Evolutionary conservation across 176 grass and related monocot species (phyloP), one percentile per base, ranked within the genome.

Genomic region (Oryza australiensis): DNA sequence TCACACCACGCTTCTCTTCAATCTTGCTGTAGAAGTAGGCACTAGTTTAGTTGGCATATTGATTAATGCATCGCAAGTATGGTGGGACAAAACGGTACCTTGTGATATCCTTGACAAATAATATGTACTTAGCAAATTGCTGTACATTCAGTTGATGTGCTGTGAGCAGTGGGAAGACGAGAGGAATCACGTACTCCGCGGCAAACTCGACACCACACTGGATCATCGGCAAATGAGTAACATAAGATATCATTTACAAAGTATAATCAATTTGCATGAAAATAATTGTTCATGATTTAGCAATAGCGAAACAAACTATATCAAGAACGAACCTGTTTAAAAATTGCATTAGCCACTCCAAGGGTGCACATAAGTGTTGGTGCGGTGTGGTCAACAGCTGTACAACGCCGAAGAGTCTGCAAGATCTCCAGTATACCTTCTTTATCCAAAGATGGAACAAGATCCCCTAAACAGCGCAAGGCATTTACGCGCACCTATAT

Each of bases 321-420:
- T 62, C 45, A 65, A 70, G 42, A 51, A 83, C 26, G 64, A 89
- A 99, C 97, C 88, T 99, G 88, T 85, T 92, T 99, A 86, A 78
- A 96, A 75, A 99, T 94, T 45, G 93, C 87, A 87, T 89, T 99
- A 73, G 93, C 89, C 65, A 99, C 97, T 71, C 97, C 97, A 77
- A 99, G 83, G 49, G 91, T 96, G 72, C 97, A 99, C 97, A 96
- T 99, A 63, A 99, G 97, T 41, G 97, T 99, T 40, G 97, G 97
- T 8, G 91, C 93, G 72, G 97, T 89, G 70, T 88, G 93, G 80
- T 99, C 97, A 85, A 99, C 97, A 66, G 85, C 62, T 68, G 97
- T 99, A 86, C 97, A 99, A 49, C 97, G 90, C 69, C 80, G 86
- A 67, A 99, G 74, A 12, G 93, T 99, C 87, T 96, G 91, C 87